phyloP scores from a whole-genome alignment of 2,329 filamentous ascomycete genomes.

The Alternaria novae-zelandiae region DNA sequence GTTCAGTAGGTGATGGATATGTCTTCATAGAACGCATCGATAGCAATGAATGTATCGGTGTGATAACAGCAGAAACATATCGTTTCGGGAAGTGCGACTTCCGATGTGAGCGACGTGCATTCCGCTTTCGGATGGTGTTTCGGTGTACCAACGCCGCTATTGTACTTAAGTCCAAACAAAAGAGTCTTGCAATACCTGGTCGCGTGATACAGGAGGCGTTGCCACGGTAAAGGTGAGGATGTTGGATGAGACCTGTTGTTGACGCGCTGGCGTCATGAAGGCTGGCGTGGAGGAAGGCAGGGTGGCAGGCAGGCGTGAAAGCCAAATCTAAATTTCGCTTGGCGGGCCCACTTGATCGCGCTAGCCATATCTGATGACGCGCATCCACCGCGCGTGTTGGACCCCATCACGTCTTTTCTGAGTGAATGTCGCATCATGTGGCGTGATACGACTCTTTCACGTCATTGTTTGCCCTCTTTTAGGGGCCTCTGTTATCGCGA shows the following conservation, averaged over 20 bases:
- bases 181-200: not conserved
- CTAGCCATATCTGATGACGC: not conserved
- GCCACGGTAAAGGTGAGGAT: not conserved
- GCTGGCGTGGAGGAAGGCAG: not conserved
- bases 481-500: too few species aligned
- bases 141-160: not conserved
- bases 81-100: not conserved
- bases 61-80: not conserved
- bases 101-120: not conserved
- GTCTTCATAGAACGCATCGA: not conserved
- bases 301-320: not conserved
- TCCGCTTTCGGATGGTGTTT: not conserved
- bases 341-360: not conserved
- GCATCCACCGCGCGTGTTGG: too few species aligned
- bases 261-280: not conserved
- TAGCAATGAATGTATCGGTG: not conserved
- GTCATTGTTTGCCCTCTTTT: too few species aligned
- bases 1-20: not conserved
- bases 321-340: not conserved
- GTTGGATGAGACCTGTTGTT: not conserved
- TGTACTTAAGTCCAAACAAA: not conserved
- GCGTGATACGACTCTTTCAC: too few species aligned
- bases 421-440: too few species aligned
- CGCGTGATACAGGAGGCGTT: accelerated
- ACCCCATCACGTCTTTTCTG: too few species aligned